phyloP scores from a whole-genome alignment of 2,329 filamentous ascomycete genomes.

The Ilyonectria sp. region DNA sequence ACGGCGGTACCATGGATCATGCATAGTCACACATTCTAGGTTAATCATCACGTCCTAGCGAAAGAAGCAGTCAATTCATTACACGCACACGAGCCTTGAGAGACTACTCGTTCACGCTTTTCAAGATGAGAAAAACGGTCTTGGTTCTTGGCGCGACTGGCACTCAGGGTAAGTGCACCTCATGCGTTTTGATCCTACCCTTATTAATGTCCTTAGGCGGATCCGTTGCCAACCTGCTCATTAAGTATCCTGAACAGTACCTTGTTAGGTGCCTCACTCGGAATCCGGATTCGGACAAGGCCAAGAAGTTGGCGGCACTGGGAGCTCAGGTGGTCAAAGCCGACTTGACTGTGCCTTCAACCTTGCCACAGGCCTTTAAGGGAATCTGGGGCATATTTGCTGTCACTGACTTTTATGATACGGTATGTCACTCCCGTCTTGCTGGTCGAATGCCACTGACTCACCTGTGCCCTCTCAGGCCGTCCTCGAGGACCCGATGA shows the following conservation, averaged over 20 bases:
- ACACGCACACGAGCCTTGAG: background rate
- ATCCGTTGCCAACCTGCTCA: slow-evolving; percentile 31
- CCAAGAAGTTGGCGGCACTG: slow-evolving; percentile 23
- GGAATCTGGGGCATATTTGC: slow-evolving; percentile 32
- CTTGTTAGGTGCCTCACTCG: slow-evolving; percentile 30
- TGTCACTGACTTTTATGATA: slow-evolving; percentile 36
- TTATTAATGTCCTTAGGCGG: slow-evolving; percentile 10
- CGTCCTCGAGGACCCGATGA: slow-evolving; percentile 35
- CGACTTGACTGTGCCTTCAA: slow-evolving; percentile 32
- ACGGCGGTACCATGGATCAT: background rate
- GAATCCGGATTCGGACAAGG: slow-evolving; percentile 31
- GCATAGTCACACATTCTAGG: background rate
- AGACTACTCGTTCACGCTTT: background rate
- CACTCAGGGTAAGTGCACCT: slow-evolving; percentile 29
- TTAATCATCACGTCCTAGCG: background rate
- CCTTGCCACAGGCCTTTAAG: slow-evolving; percentile 28
- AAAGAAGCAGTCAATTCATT: background rate
- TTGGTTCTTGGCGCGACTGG: slow-evolving; percentile 34
- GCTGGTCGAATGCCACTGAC: background rate
- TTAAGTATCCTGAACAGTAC: slow-evolving; percentile 32
- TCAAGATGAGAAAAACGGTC: slow-evolving; percentile 28
- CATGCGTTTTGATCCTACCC: background rate
- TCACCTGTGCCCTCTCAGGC: background rate
- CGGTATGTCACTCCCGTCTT: slow-evolving; percentile 6
- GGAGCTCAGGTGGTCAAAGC: slow-evolving; percentile 31